Base-by-base conservation (phyloP, 2,329 filamentous ascomycete species). In the Fusarium nanum region DNA sequence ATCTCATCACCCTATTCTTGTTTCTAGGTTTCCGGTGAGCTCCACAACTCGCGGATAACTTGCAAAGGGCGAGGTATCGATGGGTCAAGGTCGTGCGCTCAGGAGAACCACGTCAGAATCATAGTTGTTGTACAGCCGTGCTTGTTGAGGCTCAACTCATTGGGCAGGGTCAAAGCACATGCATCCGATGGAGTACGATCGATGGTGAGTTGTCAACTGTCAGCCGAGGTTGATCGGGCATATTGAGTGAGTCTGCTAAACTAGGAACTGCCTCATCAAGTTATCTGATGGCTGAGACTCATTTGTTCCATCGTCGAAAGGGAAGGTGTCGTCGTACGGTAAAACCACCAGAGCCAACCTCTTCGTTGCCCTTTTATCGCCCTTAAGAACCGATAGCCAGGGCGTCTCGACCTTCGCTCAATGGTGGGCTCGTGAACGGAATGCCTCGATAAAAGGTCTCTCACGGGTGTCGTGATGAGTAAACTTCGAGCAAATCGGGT, bases 161-260 rank as follows among this genome's bases (percentile, higher is more conserved):
- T 76, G 75, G 23, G 8, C 40, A 4, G 76, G 67, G 18, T 77
- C 67, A 12, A 79, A 9, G 70, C 73, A 7, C 23, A 59, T 9
- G 76, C 73, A 30, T 77, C 76, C 11, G 34, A 37, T 10, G 34
- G 34, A 37, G 34, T 18, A 37, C 34, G 34, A n/a, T 37, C 10
- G 34, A 37, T 37, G 34, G 18, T 37, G 34, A 30, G 28, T 37
- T 37, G 34, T 37, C 34, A 10, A 37, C 34, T n/a, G 18, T n/a
- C 34, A n/a, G 6, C 76, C 73, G 11, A 78, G 66, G 32, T 77
- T 78, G 9, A 60, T 80, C 2, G 4, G 78, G 60, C 12, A 84
- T 77, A 42, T 83, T 77, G 16, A 76, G 79, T 1, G 81, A 78
- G 47, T 80, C 80, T 10, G 86, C 6, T 37, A 37, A 88, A 4